Base-by-base conservation (phyloP, 2,329 filamentous ascomycete species). In the Sclerotinia trifoliorum region DNA sequence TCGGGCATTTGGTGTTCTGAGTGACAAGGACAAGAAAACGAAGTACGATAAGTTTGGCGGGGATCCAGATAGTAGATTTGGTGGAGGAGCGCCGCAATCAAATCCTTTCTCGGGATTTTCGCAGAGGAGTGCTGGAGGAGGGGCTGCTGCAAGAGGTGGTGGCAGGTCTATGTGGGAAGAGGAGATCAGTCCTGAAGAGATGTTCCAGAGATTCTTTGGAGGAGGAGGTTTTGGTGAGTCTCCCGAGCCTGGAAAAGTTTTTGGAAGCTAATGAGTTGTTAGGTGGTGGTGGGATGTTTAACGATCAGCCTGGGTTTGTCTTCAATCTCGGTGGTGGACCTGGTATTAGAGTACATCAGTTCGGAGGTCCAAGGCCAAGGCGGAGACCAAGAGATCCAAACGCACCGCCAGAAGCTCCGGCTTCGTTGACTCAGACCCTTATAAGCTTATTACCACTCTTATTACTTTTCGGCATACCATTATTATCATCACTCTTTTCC, bases 191-290 rank as follows among this genome's bases (percentile, higher is more conserved):
- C 94, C 95, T 0, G 95, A 99, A 80, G 95, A 99, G 80, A 87
- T 99, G 83, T 99, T 99, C 81, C 90, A 94, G 78, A 88, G 94
- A 71, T 99, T 99, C 85, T 99, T 99, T 82, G 92, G 92, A 60
- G 93, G 91, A 54, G 80, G 80, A 51, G 83, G 84, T 75, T 85
- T 86, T 60, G 88, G 90, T 54, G 35, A 39, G 55, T 29, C 48
- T 24, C 67, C 46, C 10, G 13, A 29, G 29, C n/a, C 39, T 66
- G 44, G 35, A 29, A 62, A 64, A 46, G 32, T 29, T 7, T 44
- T 44, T 15, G 62, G 57, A 64, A 55, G 42, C 71, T 75, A 66
- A 74, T 60, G 4, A 2, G 55, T 65, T 35, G 48, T 26, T 66
- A 62, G 15, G 49, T 74, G 73, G 71, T 52, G 83, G 81, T 74